Evolutionary conservation across 495 filamentous ascomycete species (phyloP), one percentile per base, ranked within the genome.

Genomic region (Tuber umbilicatum): DNA sequence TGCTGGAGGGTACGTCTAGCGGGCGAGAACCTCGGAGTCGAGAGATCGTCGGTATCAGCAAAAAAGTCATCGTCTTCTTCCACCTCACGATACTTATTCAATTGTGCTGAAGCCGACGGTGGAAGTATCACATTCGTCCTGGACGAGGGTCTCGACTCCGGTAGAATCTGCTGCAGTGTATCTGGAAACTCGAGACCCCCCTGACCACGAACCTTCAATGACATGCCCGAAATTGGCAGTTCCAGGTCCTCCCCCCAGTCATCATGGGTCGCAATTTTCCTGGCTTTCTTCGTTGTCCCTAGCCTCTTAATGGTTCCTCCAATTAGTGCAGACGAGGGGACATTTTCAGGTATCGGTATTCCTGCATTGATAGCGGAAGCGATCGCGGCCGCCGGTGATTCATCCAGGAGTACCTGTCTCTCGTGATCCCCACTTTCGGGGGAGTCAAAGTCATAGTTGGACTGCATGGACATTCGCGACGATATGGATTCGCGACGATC

Each of bases 221-320:
- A 86, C 86, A 69, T 89, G 45, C 84, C 83, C 5, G 85, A 84
- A 64, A 85, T 85, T 2, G 94, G 92, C 64, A 97, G 85, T 76
- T 97, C 93, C 70, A 99, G 85, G 81, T 98, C 95, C 75, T 97
- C 92, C 69, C 89, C 91, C 92, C 94, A 97, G 83, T 97, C 94
- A 83, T 97, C 95, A 79, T 91, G 86, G 45, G 78, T 67, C 45
- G 88, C 85, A 75, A 92, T 89, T 37, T 89, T 85, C 83, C 91
- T 92, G 81, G 89, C 91, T 68, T 90, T 87, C 78, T 93, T 95
- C 80, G 90, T 90, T 78, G 90, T 91, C 68, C 93, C 93, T 10
- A 99, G 86, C 81, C 93, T 86, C 85, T 97, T 97, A 82, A 99
- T 99, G 17, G 93, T 94, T 69, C 95, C 95, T 67, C 94, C 95